phyloP scores from a whole-genome alignment of 106 monocot species.

The Dendrobium catenatum region DNA sequence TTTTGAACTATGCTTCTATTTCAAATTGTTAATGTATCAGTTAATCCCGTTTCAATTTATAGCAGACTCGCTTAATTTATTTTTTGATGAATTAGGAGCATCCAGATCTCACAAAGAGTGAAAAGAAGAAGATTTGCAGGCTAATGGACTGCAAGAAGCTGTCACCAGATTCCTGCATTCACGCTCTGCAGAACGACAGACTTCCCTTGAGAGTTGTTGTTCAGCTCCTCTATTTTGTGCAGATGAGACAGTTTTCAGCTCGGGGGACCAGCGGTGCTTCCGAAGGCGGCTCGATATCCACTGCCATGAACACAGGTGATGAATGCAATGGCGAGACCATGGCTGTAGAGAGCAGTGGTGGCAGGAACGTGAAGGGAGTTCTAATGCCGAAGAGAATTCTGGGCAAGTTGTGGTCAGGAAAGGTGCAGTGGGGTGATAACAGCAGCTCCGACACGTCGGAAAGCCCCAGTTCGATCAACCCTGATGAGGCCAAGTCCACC shows the following conservation, averaged over 20 bases:
- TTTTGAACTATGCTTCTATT: too few species aligned
- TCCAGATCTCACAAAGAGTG: slow-evolving; percentile 42
- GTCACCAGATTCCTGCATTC: slow-evolving; percentile 47
- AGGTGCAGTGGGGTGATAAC: slow-evolving; percentile 33
- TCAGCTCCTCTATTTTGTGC: slow-evolving; percentile 78
- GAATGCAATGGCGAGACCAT: slow-evolving; percentile 10
- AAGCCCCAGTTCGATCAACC: slow-evolving; percentile 27
- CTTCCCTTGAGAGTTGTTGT: slow-evolving; percentile 67
- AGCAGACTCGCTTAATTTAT: neutral
- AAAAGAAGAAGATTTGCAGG: slow-evolving; percentile 58
- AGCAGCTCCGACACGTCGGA: slow-evolving; percentile 56
- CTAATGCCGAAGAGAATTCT: slow-evolving; percentile 53
- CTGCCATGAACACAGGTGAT: slow-evolving; percentile 2
- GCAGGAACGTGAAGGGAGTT: slow-evolving; percentile 23
- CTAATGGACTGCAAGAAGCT: slow-evolving; percentile 68
- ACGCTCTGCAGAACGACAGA: slow-evolving; percentile 63
- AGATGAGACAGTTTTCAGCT: slow-evolving; percentile 17
- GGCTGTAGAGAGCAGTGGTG: neutral
- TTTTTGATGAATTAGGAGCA: slow-evolving; percentile 36
- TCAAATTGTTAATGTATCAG: neutral
- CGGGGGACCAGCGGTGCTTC: slow-evolving; percentile 13
- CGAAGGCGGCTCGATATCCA: slow-evolving; percentile 6
- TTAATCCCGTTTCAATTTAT: neutral
- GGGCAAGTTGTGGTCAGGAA: slow-evolving; percentile 52
- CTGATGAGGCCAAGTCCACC: slow-evolving; percentile 43